These are phyloP conservation scores for Xylaria intraflava DNA, from an alignment of 495 filamentous ascomycete species.

Conservation along the genomic window DNA sequence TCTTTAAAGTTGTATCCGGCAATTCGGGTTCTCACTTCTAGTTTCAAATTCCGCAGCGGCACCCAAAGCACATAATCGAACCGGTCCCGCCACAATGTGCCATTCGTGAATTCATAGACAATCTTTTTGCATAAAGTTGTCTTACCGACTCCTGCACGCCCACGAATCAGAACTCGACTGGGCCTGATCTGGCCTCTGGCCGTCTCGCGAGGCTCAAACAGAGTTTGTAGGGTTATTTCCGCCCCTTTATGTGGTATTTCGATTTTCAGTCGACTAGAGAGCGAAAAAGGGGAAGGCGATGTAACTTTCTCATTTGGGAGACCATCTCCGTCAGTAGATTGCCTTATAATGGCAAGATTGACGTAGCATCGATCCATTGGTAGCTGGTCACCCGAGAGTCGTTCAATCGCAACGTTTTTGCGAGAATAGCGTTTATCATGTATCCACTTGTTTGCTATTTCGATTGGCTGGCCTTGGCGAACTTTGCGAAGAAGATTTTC, in stretches of 20 bases:
- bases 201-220: constrained; percentile 25
- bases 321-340: constrained; percentile 1
- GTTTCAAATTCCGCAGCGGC: no score
- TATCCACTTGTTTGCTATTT: not conserved
- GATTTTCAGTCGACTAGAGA: not conserved
- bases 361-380: constrained; percentile 33
- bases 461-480: not conserved
- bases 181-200: constrained; percentile 15
- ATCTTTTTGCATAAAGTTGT: constrained; percentile 44
- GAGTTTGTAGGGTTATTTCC: not conserved
- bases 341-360: constrained; percentile 26
- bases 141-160: constrained; percentile 39
- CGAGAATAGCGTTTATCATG: constrained; percentile 10
- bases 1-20: no score
- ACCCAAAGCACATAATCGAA: constrained; percentile 36
- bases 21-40: no score
- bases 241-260: not conserved
- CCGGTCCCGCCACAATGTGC: constrained; percentile 17
- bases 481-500: not conserved
- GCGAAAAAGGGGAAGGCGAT: not conserved
- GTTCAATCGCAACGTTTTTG: constrained; percentile 27
- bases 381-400: constrained; percentile 28
- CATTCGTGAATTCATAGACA: constrained; percentile 24
- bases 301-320: not conserved
- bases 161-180: constrained; percentile 35